phyloP scores from a whole-genome alignment of 495 filamentous ascomycete genomes.

The Polyplosphaeria fusca region DNA sequence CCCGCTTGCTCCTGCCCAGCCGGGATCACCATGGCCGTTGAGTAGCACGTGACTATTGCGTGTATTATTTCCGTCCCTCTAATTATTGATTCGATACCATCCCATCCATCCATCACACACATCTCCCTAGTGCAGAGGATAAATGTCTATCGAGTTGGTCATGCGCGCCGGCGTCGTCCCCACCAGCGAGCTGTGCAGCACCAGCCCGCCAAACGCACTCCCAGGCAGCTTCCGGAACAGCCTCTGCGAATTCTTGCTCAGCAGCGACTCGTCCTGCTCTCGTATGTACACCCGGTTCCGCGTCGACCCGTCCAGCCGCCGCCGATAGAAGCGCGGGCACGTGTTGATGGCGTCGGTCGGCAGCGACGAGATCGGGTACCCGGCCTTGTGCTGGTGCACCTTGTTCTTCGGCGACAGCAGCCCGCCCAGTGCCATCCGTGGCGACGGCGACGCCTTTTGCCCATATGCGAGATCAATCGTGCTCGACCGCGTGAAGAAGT shows the following conservation, averaged over 20 bases:
- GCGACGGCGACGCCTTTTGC: neutral
- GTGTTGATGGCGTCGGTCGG: constrained; percentile 15
- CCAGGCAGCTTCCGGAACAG: constrained; percentile 24
- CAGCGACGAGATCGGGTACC: constrained; percentile 17
- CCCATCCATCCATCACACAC: too few species aligned
- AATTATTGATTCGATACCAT: too few species aligned
- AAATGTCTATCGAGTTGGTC: constrained; percentile 29
- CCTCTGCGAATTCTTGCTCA: constrained; percentile 27
- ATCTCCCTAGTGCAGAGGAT: constrained; percentile 19
- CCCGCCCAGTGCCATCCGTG: neutral
- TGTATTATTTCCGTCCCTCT: too few species aligned
- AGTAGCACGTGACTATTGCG: too few species aligned
- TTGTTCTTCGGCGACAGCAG: neutral
- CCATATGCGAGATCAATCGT: constrained; percentile 20
- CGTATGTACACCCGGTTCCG: constrained; percentile 24
- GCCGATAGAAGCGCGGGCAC: constrained; percentile 23
- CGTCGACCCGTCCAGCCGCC: constrained; percentile 23
- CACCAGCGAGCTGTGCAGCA: constrained; percentile 27
- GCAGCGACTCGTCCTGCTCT: constrained; percentile 7
- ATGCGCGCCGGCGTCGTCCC: constrained; percentile 17
- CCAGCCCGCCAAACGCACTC: constrained; percentile 23
- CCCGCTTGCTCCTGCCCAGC: too few species aligned
- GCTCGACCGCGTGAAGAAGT: constrained; percentile 8
- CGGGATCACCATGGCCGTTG: too few species aligned
- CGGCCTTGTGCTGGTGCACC: constrained; percentile 5